phyloP scores from a whole-genome alignment of 2,329 filamentous ascomycete genomes.

The Nannizziopsis arthrosporioides region DNA sequence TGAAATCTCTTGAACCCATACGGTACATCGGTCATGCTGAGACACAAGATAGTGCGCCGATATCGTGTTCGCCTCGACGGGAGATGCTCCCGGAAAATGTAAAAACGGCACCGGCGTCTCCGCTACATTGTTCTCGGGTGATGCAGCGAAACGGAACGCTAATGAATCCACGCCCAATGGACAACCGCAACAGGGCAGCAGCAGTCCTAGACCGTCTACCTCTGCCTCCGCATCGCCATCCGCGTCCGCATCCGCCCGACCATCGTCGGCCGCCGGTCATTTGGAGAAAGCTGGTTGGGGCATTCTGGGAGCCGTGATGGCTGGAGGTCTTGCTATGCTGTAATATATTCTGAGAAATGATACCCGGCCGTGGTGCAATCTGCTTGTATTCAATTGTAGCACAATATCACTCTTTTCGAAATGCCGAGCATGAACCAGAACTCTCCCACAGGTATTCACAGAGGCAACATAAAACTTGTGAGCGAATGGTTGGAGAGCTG shows the following conservation, averaged over 20 bases:
- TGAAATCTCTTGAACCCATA: neutral
- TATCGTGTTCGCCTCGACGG: slow-evolving; percentile 50
- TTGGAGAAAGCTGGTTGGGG: slow-evolving; percentile 30
- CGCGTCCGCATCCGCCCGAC: slow-evolving; percentile 4
- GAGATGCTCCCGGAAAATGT: slow-evolving; percentile 43
- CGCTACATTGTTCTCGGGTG: slow-evolving; percentile 33
- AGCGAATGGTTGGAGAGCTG: too few relatives aligned
- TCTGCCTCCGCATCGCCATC: neutral
- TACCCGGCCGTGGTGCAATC: too few relatives aligned
- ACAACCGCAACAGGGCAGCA: slow-evolving; percentile 18
- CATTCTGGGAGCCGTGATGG: slow-evolving; percentile 25
- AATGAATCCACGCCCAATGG: slow-evolving; percentile 33
- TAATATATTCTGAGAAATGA: slow-evolving; percentile 5
- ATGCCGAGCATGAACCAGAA: too few relatives aligned
- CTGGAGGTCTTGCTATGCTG: slow-evolving; percentile 25
- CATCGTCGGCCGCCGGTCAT: slow-evolving; percentile 23
- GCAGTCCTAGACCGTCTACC: neutral
- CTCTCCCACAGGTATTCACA: too few relatives aligned
- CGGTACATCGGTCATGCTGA: neutral
- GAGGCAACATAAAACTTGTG: too few relatives aligned
- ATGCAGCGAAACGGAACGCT: slow-evolving; percentile 31
- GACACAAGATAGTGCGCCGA: slow-evolving; percentile 52
- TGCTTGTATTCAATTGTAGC: too few relatives aligned
- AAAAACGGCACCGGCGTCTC: slow-evolving; percentile 47
- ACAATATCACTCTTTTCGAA: too few relatives aligned